phyloP scores from a whole-genome alignment of 176 grass and related monocot species.

The Cenchrus fungigraminus region DNA sequence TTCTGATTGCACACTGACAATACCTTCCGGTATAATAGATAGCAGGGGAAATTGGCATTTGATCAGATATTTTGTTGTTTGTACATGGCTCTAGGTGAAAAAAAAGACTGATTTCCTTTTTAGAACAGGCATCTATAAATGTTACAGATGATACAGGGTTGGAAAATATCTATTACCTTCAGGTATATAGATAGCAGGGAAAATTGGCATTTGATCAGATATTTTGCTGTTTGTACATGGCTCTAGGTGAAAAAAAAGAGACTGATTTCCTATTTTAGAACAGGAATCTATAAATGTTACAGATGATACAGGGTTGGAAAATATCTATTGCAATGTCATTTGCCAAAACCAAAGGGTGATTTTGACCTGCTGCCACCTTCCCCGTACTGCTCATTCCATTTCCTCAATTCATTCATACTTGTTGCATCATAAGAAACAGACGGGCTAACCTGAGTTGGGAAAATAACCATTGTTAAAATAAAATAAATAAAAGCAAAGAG shows the following conservation, averaged over 20 bases:
- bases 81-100: constrained; percentile 36
- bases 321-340: constrained; percentile 46
- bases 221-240: constrained; percentile 33
- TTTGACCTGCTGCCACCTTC: constrained; percentile 79
- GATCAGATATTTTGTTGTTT: constrained; percentile 28
- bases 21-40: constrained; percentile 13
- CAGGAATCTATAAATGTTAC: constrained; percentile 36
- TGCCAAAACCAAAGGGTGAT: constrained; percentile 89
- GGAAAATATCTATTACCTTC: constrained; percentile 12
- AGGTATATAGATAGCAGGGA: background rate
- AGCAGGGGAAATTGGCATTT: constrained; percentile 24
- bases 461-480: constrained; percentile 24
- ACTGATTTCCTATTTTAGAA: constrained; percentile 10
- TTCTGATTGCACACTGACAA: background rate
- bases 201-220: constrained; percentile 27
- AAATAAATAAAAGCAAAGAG: background rate
- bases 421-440: constrained; percentile 86
- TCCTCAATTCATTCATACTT: constrained; percentile 92
- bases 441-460: constrained; percentile 65
- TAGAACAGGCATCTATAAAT: constrained; percentile 29
- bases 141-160: constrained; percentile 35
- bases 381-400: constrained; percentile 98
- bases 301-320: constrained; percentile 22
- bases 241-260: constrained; percentile 31
- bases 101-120: constrained; percentile 12